phyloP scores from a whole-genome alignment of 306 rosid genomes.

The Vachellia pachyceras region DNA sequence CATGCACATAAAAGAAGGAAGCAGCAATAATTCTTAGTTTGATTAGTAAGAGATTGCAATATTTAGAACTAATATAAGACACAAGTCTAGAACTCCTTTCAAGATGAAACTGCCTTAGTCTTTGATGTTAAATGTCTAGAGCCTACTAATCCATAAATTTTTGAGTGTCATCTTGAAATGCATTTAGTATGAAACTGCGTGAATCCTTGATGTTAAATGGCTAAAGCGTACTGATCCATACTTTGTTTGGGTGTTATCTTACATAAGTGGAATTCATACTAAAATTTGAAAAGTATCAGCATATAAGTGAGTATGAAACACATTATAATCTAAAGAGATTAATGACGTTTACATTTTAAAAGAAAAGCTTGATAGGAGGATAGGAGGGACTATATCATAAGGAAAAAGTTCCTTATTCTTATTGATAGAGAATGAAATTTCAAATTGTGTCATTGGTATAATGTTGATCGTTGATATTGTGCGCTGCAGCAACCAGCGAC shows the following conservation, averaged over 20 bases:
- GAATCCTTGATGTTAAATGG: conserved; percentile 17
- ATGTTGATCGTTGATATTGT: neutral
- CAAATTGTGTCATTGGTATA: conserved; percentile 17
- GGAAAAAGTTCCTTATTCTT: neutral
- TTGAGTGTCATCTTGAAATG: conserved; percentile 1
- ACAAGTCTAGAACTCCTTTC: neutral
- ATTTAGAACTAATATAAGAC: conserved; percentile 26
- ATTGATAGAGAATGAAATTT: conserved; percentile 16
- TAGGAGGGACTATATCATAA: neutral
- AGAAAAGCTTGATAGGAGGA: neutral
- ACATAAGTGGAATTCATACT: conserved; percentile 28
- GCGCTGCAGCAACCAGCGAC: conserved; percentile 71
- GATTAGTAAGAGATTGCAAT: conserved; percentile 15
- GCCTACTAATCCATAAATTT: neutral
- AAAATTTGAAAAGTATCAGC: conserved; percentile 29
- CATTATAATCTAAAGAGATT: neutral
- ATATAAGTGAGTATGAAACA: neutral
- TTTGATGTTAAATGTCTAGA: conserved; percentile 24
- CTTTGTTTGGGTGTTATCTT: conserved; percentile 8
- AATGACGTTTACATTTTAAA: neutral
- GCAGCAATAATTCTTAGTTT: conserved; percentile 27
- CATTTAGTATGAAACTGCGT: neutral
- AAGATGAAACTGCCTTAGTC: neutral
- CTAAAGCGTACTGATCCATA: neutral
- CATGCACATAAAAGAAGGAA: conserved; percentile 22